Percentiles rank a stretch among this genome's conserved stretches.
phyloP scores from a whole-genome alignment of 805 yeast genomes.

The Metschnikowia arizonensis region DNA sequence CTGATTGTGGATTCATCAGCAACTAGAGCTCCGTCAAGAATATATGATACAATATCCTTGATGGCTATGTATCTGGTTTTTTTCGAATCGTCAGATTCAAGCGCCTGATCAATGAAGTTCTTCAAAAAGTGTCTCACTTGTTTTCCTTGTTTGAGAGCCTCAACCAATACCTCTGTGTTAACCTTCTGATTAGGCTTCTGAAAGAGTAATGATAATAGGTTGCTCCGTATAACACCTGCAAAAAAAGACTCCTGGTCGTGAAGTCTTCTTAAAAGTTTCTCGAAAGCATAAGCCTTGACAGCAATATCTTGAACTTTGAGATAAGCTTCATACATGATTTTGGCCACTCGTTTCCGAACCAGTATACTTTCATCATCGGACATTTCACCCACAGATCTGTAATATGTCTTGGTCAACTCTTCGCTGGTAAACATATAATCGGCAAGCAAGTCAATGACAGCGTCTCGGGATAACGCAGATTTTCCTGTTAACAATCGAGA shows the following conservation, averaged over 20 bases:
- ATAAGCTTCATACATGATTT: slow-evolving; percentile 48
- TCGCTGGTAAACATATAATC: slow-evolving; percentile 44
- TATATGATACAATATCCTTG: slow-evolving; percentile 1
- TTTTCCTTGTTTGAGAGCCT: slow-evolving; percentile 14
- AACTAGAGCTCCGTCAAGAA: slow-evolving; percentile 7
- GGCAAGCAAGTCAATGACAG: slow-evolving; percentile 64
- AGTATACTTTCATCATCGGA: slow-evolving; percentile 56
- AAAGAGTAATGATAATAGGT: slow-evolving; percentile 29
- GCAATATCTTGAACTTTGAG: slow-evolving; percentile 24
- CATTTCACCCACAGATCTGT: slow-evolving; percentile 45
- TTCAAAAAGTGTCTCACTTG: slow-evolving; percentile 21
- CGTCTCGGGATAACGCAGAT: slow-evolving; percentile 72
- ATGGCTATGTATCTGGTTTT: neutral
- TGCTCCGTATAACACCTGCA: slow-evolving; percentile 37
- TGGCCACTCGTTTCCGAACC: slow-evolving; percentile 61
- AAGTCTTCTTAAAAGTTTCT: slow-evolving; percentile 49
- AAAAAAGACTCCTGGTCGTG: slow-evolving; percentile 67
- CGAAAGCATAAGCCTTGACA: slow-evolving; percentile 42
- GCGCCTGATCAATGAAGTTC: slow-evolving; percentile 3
- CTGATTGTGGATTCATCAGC: neutral
- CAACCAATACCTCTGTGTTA: neutral
- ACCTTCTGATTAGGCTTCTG: neutral
- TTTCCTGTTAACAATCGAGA: slow-evolving; percentile 50
- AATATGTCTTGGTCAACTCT: slow-evolving; percentile 45
- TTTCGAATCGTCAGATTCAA: neutral